Percentiles rank a stretch among this genome's conserved stretches.
Conservation (phyloP, 202 grass and related monocot species). For the Setaria viridis region DNA sequence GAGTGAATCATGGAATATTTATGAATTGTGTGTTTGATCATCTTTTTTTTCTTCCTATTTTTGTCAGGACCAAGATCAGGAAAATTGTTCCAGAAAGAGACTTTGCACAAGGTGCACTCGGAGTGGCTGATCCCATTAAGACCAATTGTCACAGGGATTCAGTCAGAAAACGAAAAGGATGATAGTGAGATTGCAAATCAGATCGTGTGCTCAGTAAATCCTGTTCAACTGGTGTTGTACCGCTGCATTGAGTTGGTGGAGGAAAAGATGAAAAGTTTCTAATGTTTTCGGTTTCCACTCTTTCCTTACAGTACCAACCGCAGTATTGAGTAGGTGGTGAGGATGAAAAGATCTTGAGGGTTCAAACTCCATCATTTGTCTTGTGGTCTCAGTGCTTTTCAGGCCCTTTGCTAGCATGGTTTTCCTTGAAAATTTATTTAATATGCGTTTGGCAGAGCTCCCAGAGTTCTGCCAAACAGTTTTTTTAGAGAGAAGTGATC, state of each 20-base stretch:
- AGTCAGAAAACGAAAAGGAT: constrained; percentile 54
- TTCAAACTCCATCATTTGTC: not conserved
- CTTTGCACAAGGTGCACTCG: constrained; percentile 56
- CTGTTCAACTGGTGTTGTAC: constrained; percentile 70
- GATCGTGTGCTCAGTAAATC: constrained; percentile 70
- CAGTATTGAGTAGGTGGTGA: not conserved
- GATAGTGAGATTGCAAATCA: constrained; percentile 44
- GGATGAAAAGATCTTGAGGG: not conserved
- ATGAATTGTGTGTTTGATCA: constrained; percentile 10
- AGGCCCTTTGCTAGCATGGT: not conserved
- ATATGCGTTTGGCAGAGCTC: too few species aligned
- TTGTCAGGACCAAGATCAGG: constrained; percentile 55
- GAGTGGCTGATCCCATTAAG: constrained; percentile 86
- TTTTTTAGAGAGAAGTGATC: too few species aligned
- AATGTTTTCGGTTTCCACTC: constrained; percentile 19
- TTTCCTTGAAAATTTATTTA: not conserved
- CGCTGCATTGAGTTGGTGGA: constrained; percentile 89
- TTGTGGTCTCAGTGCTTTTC: not conserved
- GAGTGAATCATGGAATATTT: not conserved
- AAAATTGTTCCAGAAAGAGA: constrained; percentile 51
- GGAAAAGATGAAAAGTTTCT: constrained; percentile 54
- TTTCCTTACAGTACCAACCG: not conserved
- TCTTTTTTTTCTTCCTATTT: not conserved
- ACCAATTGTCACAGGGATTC: constrained; percentile 49
- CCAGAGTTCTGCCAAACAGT: too few species aligned